phyloP scores from a whole-genome alignment of 2,329 filamentous ascomycete species.

The Alternaria dauci region DNA sequence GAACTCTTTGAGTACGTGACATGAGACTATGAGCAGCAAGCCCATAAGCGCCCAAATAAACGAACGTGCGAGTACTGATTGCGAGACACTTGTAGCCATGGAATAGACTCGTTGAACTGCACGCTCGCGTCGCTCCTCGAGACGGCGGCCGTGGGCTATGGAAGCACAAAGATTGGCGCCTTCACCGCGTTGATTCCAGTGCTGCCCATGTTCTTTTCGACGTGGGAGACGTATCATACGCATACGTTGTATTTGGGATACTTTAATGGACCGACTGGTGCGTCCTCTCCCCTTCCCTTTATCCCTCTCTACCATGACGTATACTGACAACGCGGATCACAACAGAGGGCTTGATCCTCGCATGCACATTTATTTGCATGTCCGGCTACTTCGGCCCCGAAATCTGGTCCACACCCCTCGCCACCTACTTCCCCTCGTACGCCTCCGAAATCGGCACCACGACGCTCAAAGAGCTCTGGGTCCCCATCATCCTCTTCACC shows the following conservation, averaged over 20 bases:
- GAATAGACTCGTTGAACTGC: conserved; percentile 97
- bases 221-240: conserved; percentile 99
- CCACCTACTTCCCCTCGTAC: conserved; percentile 58
- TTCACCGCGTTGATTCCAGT: conserved; percentile 93
- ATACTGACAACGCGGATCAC: conserved; percentile 20
- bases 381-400: conserved; percentile 88
- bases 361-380: conserved; percentile 82
- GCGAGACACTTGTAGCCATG: conserved; percentile 66
- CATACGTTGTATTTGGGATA: conserved; percentile 96
- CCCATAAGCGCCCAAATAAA: conserved; percentile 33
- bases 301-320: not conserved
- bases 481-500: conserved; percentile 62
- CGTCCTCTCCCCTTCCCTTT: not conserved
- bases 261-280: conserved; percentile 89
- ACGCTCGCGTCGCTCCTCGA: conserved; percentile 90
- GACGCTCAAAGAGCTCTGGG: conserved; percentile 89
- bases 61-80: conserved; percentile 39
- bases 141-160: conserved; percentile 91
- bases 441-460: conserved; percentile 70
- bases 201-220: conserved; percentile 98
- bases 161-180: conserved; percentile 81
- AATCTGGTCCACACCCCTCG: conserved; percentile 82
- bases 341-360: conserved; percentile 85
- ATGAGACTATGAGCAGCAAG: conserved; percentile 5
- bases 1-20: conserved; percentile 84